Evolutionary conservation across 192 early-diverging fungal species (phyloP).

Genomic region (Radiomyces spectabilis): DNA sequence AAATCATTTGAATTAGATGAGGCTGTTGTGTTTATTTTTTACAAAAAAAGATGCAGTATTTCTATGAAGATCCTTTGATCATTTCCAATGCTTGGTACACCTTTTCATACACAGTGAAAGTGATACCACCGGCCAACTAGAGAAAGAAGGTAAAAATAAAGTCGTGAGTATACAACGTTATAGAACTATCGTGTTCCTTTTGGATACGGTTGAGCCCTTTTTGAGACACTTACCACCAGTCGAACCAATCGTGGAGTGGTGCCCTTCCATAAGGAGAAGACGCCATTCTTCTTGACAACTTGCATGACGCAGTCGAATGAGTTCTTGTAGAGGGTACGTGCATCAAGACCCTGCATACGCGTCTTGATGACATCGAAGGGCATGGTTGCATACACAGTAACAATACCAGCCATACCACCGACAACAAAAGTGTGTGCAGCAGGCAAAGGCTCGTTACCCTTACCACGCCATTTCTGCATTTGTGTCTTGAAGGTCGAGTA

Average conservation of each 20-base stretch:
- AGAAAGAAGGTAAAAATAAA: no score
- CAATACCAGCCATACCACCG: conserved; percentile 81
- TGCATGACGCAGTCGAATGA: conserved; percentile 67
- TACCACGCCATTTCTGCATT: conserved; percentile 24
- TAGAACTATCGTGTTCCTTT: no score
- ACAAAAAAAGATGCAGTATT: no score
- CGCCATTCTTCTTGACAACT: conserved; percentile 69
- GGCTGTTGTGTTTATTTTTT: no score
- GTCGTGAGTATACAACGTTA: no score
- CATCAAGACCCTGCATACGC: conserved; percentile 84
- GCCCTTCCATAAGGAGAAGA: conserved; percentile 89
- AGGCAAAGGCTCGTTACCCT: conserved; percentile 36
- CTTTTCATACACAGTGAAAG: conserved; percentile 79
- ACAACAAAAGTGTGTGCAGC: conserved; percentile 56
- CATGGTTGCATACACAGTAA: conserved; percentile 96
- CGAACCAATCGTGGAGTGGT: conserved; percentile 85
- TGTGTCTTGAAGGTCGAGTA: conserved; percentile 69
- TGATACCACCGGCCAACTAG: conserved; percentile 80
- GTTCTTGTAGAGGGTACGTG: conserved; percentile 55
- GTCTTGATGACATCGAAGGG: conserved; percentile 98
- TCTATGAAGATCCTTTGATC: no score
- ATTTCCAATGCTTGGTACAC: conserved; percentile 25
- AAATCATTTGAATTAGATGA: not conserved
- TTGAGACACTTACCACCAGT: conserved; percentile 58
- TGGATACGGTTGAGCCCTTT: no score